Evolutionary conservation across 2,329 filamentous ascomycete species (phyloP).

Genomic region (Alternaria novae-zelandiae): DNA sequence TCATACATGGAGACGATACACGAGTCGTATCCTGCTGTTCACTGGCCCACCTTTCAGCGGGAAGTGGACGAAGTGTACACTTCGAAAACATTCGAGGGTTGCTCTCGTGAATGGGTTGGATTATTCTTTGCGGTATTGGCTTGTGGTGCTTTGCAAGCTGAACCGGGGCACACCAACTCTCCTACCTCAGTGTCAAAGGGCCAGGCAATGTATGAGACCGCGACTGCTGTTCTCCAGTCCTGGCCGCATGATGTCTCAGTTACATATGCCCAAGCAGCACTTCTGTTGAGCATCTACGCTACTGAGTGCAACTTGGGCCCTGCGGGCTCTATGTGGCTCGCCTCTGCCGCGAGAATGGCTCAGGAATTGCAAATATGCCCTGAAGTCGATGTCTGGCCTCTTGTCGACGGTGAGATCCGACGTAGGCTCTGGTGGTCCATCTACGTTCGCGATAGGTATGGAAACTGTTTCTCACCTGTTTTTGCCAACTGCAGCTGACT

Average conservation of each 20-base stretch:
- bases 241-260: slow-evolving; percentile 81
- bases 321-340: slow-evolving; percentile 85
- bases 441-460: slow-evolving; percentile 84
- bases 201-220: slow-evolving; percentile 72
- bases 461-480: not conserved
- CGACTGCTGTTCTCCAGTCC: slow-evolving; percentile 74
- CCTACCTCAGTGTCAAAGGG: slow-evolving; percentile 61
- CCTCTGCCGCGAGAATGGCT: slow-evolving; percentile 76
- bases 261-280: slow-evolving; percentile 74
- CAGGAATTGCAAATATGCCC: slow-evolving; percentile 84
- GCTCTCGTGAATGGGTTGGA: slow-evolving; percentile 74
- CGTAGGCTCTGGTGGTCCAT: slow-evolving; percentile 92
- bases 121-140: slow-evolving; percentile 85
- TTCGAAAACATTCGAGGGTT: slow-evolving; percentile 64
- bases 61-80: slow-evolving; percentile 80
- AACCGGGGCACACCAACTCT: slow-evolving; percentile 62
- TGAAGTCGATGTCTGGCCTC: slow-evolving; percentile 74
- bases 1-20: slow-evolving; percentile 81
- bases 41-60: slow-evolving; percentile 83
- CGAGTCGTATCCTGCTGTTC: slow-evolving; percentile 80
- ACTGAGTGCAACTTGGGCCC: slow-evolving; percentile 87
- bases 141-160: slow-evolving; percentile 77
- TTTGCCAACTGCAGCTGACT: slow-evolving; percentile 26
- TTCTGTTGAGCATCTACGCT: slow-evolving; percentile 79
- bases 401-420: slow-evolving; percentile 83